Conservation (phyloP, 2,329 filamentous ascomycete species). For the Fusarium solani-melongenae region DNA sequence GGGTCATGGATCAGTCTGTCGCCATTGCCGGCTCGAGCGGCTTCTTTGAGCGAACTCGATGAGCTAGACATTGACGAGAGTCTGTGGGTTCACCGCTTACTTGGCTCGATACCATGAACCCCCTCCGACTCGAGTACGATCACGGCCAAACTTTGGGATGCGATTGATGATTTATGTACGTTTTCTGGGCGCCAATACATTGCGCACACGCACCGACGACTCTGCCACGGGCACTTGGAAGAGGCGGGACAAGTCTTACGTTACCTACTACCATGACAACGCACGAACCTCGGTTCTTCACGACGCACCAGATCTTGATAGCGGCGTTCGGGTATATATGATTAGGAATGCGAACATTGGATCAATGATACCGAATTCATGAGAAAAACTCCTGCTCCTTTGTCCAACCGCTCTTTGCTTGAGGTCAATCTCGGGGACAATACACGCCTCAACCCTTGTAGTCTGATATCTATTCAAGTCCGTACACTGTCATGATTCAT, state of each 20-base stretch:
- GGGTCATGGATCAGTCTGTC: conserved; percentile 97
- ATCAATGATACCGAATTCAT: conserved; percentile 36
- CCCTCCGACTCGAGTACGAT: conserved; percentile 15
- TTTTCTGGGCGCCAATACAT: neutral
- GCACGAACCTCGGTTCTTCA: conserved; percentile 5
- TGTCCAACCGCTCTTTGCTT: neutral
- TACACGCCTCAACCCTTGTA: neutral
- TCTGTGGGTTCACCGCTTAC: neutral
- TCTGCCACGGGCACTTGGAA: neutral
- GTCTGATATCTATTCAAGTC: neutral
- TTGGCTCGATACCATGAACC: conserved; percentile 30
- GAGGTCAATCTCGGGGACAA: neutral
- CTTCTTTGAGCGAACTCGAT: conserved; percentile 92
- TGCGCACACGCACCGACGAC: neutral
- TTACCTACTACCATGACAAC: conserved; percentile 8
- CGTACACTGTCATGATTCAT: conserved; percentile 22
- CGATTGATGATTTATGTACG: conserved; percentile 26
- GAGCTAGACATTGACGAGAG: conserved; percentile 31
- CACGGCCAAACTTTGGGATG: neutral
- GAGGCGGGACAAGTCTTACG: conserved; percentile 10
- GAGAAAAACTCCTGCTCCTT: conserved; percentile 7
- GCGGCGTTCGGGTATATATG: conserved; percentile 42
- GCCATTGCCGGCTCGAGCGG: conserved; percentile 88
- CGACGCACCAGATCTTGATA: conserved; percentile 32
- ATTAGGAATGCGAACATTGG: conserved; percentile 38